phyloP scores from a whole-genome alignment of 176 grass and related monocot genomes.

The bread wheat (Triticum aestivum) region DNA sequence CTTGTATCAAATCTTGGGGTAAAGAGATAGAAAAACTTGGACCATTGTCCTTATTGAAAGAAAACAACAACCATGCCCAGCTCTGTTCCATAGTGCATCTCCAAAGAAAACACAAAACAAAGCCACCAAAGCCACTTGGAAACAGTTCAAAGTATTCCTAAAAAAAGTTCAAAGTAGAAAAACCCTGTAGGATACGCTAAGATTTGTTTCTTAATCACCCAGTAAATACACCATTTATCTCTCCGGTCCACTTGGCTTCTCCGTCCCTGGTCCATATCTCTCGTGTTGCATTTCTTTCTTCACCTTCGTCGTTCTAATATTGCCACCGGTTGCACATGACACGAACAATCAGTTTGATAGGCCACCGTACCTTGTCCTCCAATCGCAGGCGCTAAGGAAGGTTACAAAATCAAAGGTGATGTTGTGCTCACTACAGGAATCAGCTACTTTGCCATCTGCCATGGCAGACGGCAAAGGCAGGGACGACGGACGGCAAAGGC shows the following conservation, averaged over 20 bases:
- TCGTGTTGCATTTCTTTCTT: not conserved
- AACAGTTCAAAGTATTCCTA: not conserved
- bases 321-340: not conserved
- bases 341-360: not conserved
- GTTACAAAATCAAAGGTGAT: conserved; percentile 8
- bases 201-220: not conserved
- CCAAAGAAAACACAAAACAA: conserved; percentile 6
- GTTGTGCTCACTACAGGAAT: not conserved
- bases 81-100: not conserved
- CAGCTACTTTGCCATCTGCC: too few relatives aligned
- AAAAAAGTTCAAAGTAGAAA: not conserved
- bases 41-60: not conserved
- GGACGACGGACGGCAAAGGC: too few relatives aligned
- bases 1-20: not conserved
- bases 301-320: not conserved
- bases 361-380: not conserved
- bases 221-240: not conserved
- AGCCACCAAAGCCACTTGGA: not conserved
- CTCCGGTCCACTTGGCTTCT: not conserved
- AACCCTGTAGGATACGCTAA: not conserved
- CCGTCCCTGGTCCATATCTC: not conserved
- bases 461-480: too few relatives aligned
- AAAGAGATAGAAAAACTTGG: not conserved
- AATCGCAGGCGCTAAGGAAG: not conserved
- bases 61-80: not conserved